A percentile compares a stretch with the other conserved stretches of the same genome.
These are phyloP conservation scores for Trametes sanguinea DNA, from an alignment of 768 basidiomycete genomes.

Conservation along the genomic window DNA sequence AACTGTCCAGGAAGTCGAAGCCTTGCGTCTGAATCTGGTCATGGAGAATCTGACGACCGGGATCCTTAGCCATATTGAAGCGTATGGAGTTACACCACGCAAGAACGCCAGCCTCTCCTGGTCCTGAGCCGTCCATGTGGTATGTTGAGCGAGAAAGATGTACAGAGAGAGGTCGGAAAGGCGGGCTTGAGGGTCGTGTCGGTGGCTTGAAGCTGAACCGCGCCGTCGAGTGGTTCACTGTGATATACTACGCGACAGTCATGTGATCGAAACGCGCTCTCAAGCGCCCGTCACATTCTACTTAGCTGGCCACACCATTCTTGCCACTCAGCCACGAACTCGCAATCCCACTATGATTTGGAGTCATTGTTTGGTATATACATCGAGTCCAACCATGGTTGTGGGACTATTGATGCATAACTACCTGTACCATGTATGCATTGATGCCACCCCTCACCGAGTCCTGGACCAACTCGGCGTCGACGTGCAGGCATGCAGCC, in stretches of 20 bases:
- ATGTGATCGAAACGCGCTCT: neutral
- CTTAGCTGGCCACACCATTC: no score
- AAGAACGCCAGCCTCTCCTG: slow-evolving; percentile 51
- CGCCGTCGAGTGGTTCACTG: slow-evolving; percentile 4
- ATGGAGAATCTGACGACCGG: slow-evolving; percentile 68
- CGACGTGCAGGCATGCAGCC: no score
- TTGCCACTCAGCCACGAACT: no score
- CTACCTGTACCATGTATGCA: no score
- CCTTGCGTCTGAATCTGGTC: slow-evolving; percentile 76
- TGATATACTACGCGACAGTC: neutral
- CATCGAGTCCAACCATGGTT: no score
- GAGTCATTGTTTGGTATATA: no score
- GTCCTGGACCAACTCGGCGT: no score
- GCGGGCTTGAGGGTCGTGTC: neutral
- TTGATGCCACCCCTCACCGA: no score
- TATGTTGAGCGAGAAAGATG: no score
- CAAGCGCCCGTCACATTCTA: no score
- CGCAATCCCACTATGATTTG: no score
- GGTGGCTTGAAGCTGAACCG: neutral
- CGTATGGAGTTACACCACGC: slow-evolving; percentile 72
- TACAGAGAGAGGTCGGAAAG: neutral
- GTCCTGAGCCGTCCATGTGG: slow-evolving; percentile 24
- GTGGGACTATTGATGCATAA: no score
- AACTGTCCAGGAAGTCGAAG: slow-evolving; percentile 78
- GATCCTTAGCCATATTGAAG: slow-evolving; percentile 69